A percentile compares a stretch with the other conserved stretches of the same genome.
These are phyloP conservation scores for Hyphopichia burtonii DNA, from an alignment of 1,139 yeast genomes.

Conservation along the genomic window DNA sequence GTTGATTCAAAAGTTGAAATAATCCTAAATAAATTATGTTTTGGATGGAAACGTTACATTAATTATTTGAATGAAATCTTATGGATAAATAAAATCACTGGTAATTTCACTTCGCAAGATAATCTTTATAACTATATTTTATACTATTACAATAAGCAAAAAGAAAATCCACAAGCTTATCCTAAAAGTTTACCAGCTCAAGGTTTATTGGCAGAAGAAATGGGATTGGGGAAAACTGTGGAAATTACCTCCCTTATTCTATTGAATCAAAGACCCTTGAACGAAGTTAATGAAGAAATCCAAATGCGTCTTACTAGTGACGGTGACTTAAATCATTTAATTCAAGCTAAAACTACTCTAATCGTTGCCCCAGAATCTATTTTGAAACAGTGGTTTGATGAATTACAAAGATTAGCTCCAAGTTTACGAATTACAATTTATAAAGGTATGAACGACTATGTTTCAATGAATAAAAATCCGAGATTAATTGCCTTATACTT, in stretches of 20 bases:
- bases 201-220: slow-evolving; percentile 85
- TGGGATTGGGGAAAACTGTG: slow-evolving; percentile 95
- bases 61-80: slow-evolving; percentile 12
- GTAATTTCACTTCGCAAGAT: slow-evolving; percentile 38
- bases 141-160: slow-evolving; percentile 15
- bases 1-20: slow-evolving; percentile 15
- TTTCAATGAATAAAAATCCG: slow-evolving; percentile 41
- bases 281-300: slow-evolving; percentile 42
- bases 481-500: slow-evolving; percentile 47
- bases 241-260: slow-evolving; percentile 70
- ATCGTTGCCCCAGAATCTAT: slow-evolving; percentile 86
- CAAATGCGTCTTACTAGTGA: slow-evolving; percentile 33
- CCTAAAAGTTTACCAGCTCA: slow-evolving; percentile 44
- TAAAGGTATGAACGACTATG: slow-evolving; percentile 56
- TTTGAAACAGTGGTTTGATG: slow-evolving; percentile 79
- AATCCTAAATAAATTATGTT: slow-evolving; percentile 39
- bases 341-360: slow-evolving; percentile 65
- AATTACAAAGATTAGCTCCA: slow-evolving; percentile 59
- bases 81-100: slow-evolving; percentile 54
- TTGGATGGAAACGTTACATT: slow-evolving; percentile 50
- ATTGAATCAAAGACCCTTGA: slow-evolving; percentile 51
- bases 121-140: slow-evolving; percentile 27
- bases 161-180: slow-evolving; percentile 7
- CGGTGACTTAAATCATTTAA: slow-evolving; percentile 43
- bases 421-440: slow-evolving; percentile 59